These are phyloP conservation scores for Termitomyces sp. DNA, from an alignment of 768 basidiomycete species.

Conservation along the genomic window DNA sequence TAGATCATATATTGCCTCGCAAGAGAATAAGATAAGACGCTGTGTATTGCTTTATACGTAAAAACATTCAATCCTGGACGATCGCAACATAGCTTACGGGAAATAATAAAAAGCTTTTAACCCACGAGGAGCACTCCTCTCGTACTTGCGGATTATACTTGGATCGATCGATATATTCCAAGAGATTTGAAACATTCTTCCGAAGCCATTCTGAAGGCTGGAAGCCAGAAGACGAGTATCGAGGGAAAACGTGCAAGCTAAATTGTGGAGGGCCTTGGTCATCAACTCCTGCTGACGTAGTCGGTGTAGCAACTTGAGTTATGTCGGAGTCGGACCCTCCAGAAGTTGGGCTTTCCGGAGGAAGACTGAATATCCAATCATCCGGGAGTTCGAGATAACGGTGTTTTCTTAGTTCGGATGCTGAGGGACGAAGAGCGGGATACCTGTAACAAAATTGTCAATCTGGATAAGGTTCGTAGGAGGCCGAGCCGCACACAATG, in stretches of 20 bases:
- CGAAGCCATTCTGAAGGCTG: constrained; percentile 4
- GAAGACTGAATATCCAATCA: constrained; percentile 71
- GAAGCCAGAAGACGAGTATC: constrained; percentile 4
- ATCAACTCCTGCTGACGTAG: neutral
- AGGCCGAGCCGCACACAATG: constrained; percentile 52
- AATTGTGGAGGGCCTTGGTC: constrained; percentile 10
- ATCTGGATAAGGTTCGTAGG: neutral
- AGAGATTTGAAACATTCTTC: constrained; percentile 1
- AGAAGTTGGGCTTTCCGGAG: constrained; percentile 27
- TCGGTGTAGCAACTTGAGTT: neutral
- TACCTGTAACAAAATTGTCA: constrained; percentile 39
- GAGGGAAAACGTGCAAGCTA: constrained; percentile 1
- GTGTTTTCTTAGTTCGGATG: constrained; percentile 72
- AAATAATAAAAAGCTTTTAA: neutral
- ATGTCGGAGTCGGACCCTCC: neutral
- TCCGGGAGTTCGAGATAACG: constrained; percentile 66
- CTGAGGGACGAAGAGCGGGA: constrained; percentile 75
- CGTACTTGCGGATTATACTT: neutral
- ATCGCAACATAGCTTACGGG: neutral
- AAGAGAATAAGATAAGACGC: constrained; percentile 6
- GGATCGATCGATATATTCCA: constrained; percentile 2
- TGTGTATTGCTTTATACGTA: neutral
- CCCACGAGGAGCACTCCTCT: constrained; percentile 5
- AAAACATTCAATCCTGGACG: neutral
- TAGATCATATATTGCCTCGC: constrained; percentile 2